A percentile compares a stretch with the other conserved stretches of the same genome.
Conservation (phyloP, 805 yeast species). For the Sugiyamaella chiloensis region DNA sequence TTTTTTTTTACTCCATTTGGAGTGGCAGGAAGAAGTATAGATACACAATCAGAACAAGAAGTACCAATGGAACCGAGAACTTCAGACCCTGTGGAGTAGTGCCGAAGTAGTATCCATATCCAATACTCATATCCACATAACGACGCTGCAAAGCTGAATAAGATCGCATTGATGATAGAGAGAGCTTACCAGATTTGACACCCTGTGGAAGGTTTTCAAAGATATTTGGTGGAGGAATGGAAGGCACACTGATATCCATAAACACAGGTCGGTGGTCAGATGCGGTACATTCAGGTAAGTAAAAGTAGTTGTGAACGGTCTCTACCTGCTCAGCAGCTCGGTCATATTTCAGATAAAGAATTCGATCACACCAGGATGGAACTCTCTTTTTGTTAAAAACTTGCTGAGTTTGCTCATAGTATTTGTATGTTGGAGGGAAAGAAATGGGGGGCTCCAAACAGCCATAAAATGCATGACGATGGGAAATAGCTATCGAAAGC, state of each 20-base stretch:
- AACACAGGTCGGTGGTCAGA: conserved; percentile 86
- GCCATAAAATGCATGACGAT: conserved; percentile 53
- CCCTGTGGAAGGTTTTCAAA: conserved; percentile 1
- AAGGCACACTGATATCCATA: conserved; percentile 33
- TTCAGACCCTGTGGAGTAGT: conserved; percentile 14
- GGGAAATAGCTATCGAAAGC: conserved; percentile 40
- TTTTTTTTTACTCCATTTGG: too few relatives aligned
- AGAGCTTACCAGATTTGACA: neutral
- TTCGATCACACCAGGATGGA: conserved; percentile 92
- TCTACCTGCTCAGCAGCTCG: conserved; percentile 23
- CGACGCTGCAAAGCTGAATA: conserved; percentile 7
- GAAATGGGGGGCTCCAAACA: conserved; percentile 62
- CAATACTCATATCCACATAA: conserved; percentile 19
- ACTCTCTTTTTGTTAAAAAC: conserved; percentile 54
- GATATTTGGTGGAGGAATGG: conserved; percentile 10
- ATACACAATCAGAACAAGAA: conserved; percentile 9
- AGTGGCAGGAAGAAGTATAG: too few relatives aligned
- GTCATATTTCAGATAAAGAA: conserved; percentile 53
- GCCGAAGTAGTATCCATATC: conserved; percentile 17
- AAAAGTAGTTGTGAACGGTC: conserved; percentile 43
- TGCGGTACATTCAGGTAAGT: conserved; percentile 45
- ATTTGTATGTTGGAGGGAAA: conserved; percentile 84
- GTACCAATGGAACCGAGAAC: conserved; percentile 5
- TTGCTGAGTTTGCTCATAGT: conserved; percentile 43
- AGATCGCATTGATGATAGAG: conserved; percentile 1